A percentile compares a stretch with the other conserved stretches of the same genome.
Conservation (phyloP, 352 stramenopile genomes). For the Peronosclerospora sorghi region DNA sequence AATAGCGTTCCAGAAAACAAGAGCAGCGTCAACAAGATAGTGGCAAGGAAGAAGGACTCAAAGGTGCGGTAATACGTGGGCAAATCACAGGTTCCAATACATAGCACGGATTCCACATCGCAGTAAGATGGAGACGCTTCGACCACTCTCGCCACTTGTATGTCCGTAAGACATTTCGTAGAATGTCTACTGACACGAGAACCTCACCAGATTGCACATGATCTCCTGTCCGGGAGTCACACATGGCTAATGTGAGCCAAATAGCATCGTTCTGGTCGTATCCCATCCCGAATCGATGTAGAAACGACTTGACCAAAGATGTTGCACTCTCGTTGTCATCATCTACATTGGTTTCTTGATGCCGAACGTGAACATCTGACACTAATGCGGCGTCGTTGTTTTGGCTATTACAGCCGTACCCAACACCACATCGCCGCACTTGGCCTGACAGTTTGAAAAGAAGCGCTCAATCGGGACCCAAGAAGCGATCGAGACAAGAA, state of each 20-base stretch:
- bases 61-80: slow-evolving; percentile 64
- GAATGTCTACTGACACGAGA: slow-evolving; percentile 63
- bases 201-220: slow-evolving; percentile 52
- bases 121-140: slow-evolving; percentile 54
- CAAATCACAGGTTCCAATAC: slow-evolving; percentile 69
- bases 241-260: slow-evolving; percentile 66
- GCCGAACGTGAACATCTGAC: slow-evolving; percentile 44
- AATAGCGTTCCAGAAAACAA: slow-evolving; percentile 63
- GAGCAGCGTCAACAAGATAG: slow-evolving; percentile 39
- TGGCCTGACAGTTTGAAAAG: slow-evolving; percentile 39
- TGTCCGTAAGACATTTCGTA: slow-evolving; percentile 38
- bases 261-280: slow-evolving; percentile 63
- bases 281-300: slow-evolving; percentile 64
- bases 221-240: slow-evolving; percentile 43
- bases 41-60: slow-evolving; percentile 49
- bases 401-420: slow-evolving; percentile 32
- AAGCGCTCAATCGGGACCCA: background rate
- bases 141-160: slow-evolving; percentile 55
- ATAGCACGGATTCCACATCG: slow-evolving; percentile 78
- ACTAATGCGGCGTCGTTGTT: slow-evolving; percentile 40
- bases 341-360: slow-evolving; percentile 32
- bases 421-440: slow-evolving; percentile 37
- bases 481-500: background rate
- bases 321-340: slow-evolving; percentile 49
- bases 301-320: slow-evolving; percentile 59